Base-by-base conservation (phyloP, 2,329 filamentous ascomycete genomes). In the Botrytis hyacinthi region DNA sequence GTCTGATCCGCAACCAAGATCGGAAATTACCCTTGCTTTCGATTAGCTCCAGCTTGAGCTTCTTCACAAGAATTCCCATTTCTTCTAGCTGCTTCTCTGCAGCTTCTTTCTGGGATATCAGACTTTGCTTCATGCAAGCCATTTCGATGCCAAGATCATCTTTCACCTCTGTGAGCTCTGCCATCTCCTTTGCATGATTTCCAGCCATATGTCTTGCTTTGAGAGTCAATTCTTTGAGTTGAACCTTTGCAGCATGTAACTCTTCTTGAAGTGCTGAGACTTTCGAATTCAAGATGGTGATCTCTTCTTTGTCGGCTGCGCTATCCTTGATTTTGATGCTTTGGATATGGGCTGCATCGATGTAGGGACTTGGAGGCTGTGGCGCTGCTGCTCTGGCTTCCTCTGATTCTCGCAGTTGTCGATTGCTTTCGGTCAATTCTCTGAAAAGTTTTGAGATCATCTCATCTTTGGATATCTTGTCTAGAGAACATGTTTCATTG, bases 11-110 rank as follows among this genome's bases (percentile, higher is more conserved):
- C 20, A 65, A 32, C 61, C 61, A 65, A 20, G 61, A 65, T 14
- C 61, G 61, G 61, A 65, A 65, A 22, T 22, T 65, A 1, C 61
- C 61, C 42, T 65, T 65, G 40, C 61, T 65, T 44, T 65, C 61
- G 18, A 65, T 65, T 7, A 65, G n/a, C 3, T 65, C 61, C 16
- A 65, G 16, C 18, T 44, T 44, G 40, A 65, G 61, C 42, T 46
- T 46, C 7, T 22, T 44, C 0, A 65, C 9, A 32, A 65, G 40
- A 22, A 32, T 8, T n/a, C 12, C 61, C 61, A 44, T 65, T 12
- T 65, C 61, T 32, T 65, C n/a, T 22, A 29, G 5, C 42, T 44
- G 40, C 20, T 22, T 46, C 18, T 22, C n/a, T 22, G 40, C n/a
- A 32, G 61, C n/a, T 46, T 46, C 60, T 1, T 62, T 62, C 60